phyloP scores from a whole-genome alignment of 2,329 filamentous ascomycete genomes.

The Trichoderma endophyticum region DNA sequence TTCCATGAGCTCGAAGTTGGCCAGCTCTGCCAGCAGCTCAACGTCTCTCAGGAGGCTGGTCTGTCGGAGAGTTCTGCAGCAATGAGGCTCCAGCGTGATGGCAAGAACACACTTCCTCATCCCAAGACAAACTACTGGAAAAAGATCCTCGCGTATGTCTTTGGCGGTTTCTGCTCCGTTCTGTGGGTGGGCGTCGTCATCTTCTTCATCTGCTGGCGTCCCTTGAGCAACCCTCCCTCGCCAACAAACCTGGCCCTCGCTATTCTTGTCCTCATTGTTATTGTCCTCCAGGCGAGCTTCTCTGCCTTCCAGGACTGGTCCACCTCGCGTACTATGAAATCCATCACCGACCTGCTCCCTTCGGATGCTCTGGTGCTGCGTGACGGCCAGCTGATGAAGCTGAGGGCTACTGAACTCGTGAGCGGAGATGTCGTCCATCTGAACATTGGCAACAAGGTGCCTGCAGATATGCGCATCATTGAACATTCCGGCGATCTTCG shows the following conservation, averaged over 20 bases:
- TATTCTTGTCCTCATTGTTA: slow-evolving; percentile 46
- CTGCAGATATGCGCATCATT: slow-evolving; percentile 45
- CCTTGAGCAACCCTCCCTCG: slow-evolving; percentile 44
- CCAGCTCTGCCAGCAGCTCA: slow-evolving; percentile 39
- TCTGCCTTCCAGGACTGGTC: slow-evolving; percentile 49
- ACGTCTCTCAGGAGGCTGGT: slow-evolving; percentile 34
- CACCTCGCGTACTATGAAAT: slow-evolving; percentile 44
- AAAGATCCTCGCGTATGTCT: slow-evolving; percentile 42
- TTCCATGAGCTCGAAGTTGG: slow-evolving; percentile 37
- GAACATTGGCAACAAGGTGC: slow-evolving; percentile 46
- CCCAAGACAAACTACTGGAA: slow-evolving; percentile 43
- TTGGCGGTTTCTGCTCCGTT: slow-evolving; percentile 47
- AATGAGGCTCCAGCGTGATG: slow-evolving; percentile 38
- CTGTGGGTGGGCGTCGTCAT: slow-evolving; percentile 46
- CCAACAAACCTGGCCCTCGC: slow-evolving; percentile 44
- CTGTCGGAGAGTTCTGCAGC: slow-evolving; percentile 35
- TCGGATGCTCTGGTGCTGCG: slow-evolving; percentile 43
- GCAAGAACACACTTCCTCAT: slow-evolving; percentile 40
- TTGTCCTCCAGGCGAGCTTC: slow-evolving; percentile 45
- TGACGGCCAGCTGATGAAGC: slow-evolving; percentile 39
- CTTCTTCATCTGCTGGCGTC: slow-evolving; percentile 48
- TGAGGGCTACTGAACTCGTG: slow-evolving; percentile 43
- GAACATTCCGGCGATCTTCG: slow-evolving; percentile 41
- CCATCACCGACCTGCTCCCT: slow-evolving; percentile 45
- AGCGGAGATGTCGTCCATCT: slow-evolving; percentile 46